These are phyloP conservation scores for Acacia melanoxylon DNA, from an alignment of 306 rosid species.

Conservation along the genomic window DNA sequence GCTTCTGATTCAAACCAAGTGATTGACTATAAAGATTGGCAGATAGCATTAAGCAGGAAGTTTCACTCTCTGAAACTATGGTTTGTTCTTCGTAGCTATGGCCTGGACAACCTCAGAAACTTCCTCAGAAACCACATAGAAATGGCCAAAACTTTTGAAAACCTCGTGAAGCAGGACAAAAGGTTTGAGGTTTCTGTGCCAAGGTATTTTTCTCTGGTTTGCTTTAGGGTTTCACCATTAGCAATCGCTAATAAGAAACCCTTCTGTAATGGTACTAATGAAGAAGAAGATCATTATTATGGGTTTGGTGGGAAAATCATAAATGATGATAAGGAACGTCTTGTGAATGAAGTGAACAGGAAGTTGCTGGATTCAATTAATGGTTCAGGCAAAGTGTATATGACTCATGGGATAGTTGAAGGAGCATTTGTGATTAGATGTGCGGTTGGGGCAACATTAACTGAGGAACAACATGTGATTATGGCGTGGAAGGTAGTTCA, in stretches of 20 bases:
- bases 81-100: slow-evolving; percentile 58
- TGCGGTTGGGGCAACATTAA: slow-evolving; percentile 50
- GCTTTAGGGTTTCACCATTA: slow-evolving; percentile 52
- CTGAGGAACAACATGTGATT: slow-evolving; percentile 44
- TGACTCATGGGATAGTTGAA: slow-evolving; percentile 47
- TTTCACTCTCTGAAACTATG: slow-evolving; percentile 53
- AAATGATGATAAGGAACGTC: slow-evolving; percentile 6
- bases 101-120: slow-evolving; percentile 48
- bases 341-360: slow-evolving; percentile 32
- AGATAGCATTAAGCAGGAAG: slow-evolving; percentile 51
- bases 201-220: slow-evolving; percentile 41
- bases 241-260: not conserved
- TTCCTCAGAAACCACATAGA: slow-evolving; percentile 49
- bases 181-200: slow-evolving; percentile 57
- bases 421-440: slow-evolving; percentile 40
- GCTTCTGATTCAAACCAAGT: slow-evolving; percentile 52
- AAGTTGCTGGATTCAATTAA: slow-evolving; percentile 49
- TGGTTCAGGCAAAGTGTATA: slow-evolving; percentile 41
- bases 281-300: not conserved
- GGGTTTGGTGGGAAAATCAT: not conserved
- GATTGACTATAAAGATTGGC: slow-evolving; percentile 69
- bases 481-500: slow-evolving; percentile 53
- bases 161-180: slow-evolving; percentile 44
- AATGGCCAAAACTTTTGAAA: slow-evolving; percentile 56
- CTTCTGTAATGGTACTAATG: not conserved